Conservation (phyloP, 345 rosid species). For the Geranium rotundifolium region DNA sequence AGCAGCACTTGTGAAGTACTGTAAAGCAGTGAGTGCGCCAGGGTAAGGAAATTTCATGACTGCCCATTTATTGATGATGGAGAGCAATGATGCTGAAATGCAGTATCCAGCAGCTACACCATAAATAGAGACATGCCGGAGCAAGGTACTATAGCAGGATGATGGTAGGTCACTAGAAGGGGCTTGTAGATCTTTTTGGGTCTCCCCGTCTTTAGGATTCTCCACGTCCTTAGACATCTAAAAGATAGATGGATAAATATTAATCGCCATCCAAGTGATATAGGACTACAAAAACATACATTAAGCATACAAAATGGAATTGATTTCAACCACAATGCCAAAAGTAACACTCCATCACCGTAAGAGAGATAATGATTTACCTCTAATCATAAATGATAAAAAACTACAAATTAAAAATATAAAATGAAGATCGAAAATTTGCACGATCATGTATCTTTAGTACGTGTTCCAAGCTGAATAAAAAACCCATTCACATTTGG, state of each 20-base stretch:
- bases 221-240: slow-evolving; percentile 46
- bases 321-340: not conserved
- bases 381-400: too few species aligned
- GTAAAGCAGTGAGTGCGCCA: slow-evolving; percentile 86
- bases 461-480: not conserved
- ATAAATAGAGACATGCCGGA: slow-evolving; percentile 51
- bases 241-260: not conserved
- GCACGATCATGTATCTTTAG: not conserved
- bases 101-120: slow-evolving; percentile 90
- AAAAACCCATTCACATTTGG: not conserved
- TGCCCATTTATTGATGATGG: slow-evolving; percentile 98
- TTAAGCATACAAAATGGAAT: not conserved
- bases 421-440: not conserved
- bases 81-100: slow-evolving; percentile 84
- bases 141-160: slow-evolving; percentile 36
- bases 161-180: slow-evolving; percentile 10
- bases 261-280: slow-evolving; percentile 13
- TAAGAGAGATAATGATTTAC: too few species aligned
- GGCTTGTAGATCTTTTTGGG: slow-evolving; percentile 13
- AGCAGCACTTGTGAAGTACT: slow-evolving; percentile 78
- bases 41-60: slow-evolving; percentile 94
- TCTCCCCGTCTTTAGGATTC: slow-evolving; percentile 18
- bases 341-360: not conserved
- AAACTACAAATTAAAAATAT: not conserved
- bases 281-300: slow-evolving; percentile 8